Conservation (phyloP, 768 basidiomycete genomes). For the Suillus lakei region DNA sequence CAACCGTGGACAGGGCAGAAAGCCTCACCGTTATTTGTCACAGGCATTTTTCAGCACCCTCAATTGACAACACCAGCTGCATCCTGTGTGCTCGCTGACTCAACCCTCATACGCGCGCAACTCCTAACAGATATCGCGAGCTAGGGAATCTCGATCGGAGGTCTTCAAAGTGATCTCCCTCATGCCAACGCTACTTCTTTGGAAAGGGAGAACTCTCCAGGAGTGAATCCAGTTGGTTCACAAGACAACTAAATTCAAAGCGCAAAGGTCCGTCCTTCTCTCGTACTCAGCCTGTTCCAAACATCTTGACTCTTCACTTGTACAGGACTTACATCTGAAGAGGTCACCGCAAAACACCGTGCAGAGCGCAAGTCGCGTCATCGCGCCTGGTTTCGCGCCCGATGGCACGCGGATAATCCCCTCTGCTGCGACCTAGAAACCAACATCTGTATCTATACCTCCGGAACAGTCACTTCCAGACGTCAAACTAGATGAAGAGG, state of each 20-base stretch:
- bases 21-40: slow-evolving; percentile 51
- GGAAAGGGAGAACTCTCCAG: no score
- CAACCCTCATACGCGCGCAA: slow-evolving; percentile 81
- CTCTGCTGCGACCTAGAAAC: slow-evolving; percentile 82
- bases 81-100: slow-evolving; percentile 73
- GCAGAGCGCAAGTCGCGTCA: slow-evolving; percentile 79
- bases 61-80: slow-evolving; percentile 70
- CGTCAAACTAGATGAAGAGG: slow-evolving; percentile 40
- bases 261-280: no score
- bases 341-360: slow-evolving; percentile 86
- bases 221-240: no score
- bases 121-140: slow-evolving; percentile 81
- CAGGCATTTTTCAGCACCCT: slow-evolving; percentile 87
- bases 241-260: no score
- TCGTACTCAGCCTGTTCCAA: no score
- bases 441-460: slow-evolving; percentile 35
- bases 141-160: slow-evolving; percentile 73
- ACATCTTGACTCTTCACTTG: not conserved
- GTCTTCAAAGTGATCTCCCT: slow-evolving; percentile 71
- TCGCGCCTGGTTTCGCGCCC: slow-evolving; percentile 60
- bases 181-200: no score
- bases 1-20: slow-evolving; percentile 48
- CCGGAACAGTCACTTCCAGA: slow-evolving; percentile 24
- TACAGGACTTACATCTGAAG: slow-evolving; percentile 83
- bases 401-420: slow-evolving; percentile 58